Evolutionary conservation across 495 filamentous ascomycete genomes (phyloP), one percentile per base, ranked within the genome.

Genomic region (Penicillium salamii): DNA sequence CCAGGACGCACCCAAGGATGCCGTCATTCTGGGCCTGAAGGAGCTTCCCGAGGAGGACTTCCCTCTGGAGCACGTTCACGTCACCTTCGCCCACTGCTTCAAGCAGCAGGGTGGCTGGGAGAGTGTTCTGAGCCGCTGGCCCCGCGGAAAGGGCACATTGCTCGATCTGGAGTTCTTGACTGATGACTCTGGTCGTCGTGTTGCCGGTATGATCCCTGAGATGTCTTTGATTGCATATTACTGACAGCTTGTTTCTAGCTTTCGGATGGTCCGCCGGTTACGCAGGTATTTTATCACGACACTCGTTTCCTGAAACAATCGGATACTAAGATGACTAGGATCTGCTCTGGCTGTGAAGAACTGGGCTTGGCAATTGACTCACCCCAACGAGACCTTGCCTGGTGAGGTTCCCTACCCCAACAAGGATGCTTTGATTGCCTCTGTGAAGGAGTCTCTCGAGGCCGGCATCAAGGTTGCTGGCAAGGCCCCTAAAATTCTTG

Each of bases 91-190:
- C 33, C 78, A 82, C 61, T 88, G 81, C 72, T 95, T 90, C 75
- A 96, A 96, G 78, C 72, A 86, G 57, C 93, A 97, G 70, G 82
- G 72, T 38, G 89, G 88, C 18, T 97, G 91, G 91, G 84, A 88
- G 53, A 76, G 80, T 9, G 87, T 90, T 17, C 81, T 98, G 12
- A 78, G 83, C 45, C 78, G 92, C 36, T 97, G 91, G 72, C 79
- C 87, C 7, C 78, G 85, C 23, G 93, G 91, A 24, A 86, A 85
- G 37, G 92, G 92, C 41, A 87, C 81, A 7, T 81, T 98, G 19
- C 79, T 91, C 37, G 92, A 98, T 57, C 77, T 98, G 46, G 92
- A 98, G 63, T 97, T 97, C 69, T 74, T 97, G n/a, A 81, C 83
- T 14, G 88, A 96, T 55, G 80, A 80, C 26, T 76, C 63, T 37